These are phyloP conservation scores for Blastocystis sp. DNA, from an alignment of 352 stramenopile species.

Conservation along the genomic window DNA sequence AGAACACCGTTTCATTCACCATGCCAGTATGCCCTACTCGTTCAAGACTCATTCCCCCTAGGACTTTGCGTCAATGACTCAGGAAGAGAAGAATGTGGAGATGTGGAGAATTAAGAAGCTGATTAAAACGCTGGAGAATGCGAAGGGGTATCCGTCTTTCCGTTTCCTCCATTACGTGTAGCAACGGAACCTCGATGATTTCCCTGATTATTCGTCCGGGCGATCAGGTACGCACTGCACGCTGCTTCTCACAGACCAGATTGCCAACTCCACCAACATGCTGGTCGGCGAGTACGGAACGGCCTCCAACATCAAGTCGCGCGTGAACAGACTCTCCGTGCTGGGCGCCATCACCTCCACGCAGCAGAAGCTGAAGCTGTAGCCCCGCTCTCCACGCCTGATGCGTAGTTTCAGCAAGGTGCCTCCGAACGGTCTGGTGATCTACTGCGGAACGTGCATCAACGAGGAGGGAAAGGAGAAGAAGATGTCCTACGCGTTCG, in stretches of 20 bases:
- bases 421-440: slow-evolving; percentile 92
- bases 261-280: slow-evolving; percentile 95
- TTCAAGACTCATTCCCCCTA: not conserved
- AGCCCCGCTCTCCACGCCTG: slow-evolving; percentile 71
- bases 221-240: slow-evolving; percentile 80
- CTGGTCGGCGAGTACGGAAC: slow-evolving; percentile 97
- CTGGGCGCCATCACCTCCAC: slow-evolving; percentile 96
- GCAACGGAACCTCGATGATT: slow-evolving; percentile 99
- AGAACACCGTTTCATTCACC: not conserved
- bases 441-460: slow-evolving; percentile 98
- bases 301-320: slow-evolving; percentile 98
- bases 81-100: slow-evolving; percentile 89
- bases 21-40: not conserved
- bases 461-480: slow-evolving; percentile 99
- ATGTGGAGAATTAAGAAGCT: slow-evolving; percentile 99
- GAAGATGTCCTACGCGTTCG: slow-evolving; percentile 98
- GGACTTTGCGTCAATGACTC: slow-evolving; percentile 56
- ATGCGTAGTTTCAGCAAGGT: slow-evolving; percentile 68
- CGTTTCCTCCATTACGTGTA: slow-evolving; percentile 42
- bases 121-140: slow-evolving; percentile 85
- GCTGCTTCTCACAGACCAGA: slow-evolving; percentile 72
- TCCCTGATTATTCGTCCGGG: slow-evolving; percentile 96
- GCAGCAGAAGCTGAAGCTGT: slow-evolving; percentile 97
- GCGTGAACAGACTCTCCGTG: slow-evolving; percentile 95
- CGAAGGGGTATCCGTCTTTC: slow-evolving; percentile 77